Conservation (phyloP, 305 asterid genomes). For the Solanum chacoense region DNA sequence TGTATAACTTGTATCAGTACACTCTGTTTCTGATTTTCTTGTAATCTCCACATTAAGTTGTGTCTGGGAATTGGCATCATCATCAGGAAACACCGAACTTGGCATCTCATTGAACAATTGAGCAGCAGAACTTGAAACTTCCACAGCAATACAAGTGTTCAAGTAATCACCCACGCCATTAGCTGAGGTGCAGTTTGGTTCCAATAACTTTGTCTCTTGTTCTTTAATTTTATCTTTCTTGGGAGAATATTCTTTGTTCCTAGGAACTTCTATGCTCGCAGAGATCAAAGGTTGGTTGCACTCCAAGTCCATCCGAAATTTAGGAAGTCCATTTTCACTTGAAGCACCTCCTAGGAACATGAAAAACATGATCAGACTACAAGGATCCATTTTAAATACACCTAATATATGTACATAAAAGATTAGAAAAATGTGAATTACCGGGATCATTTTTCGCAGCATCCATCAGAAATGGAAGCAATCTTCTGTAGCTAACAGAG, state of each 20-base stretch:
- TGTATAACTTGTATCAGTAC: background rate
- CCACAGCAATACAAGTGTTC: background rate
- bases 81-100: slow-evolving; percentile 9
- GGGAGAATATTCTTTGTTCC: slow-evolving; percentile 8
- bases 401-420: background rate
- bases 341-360: slow-evolving; percentile 26
- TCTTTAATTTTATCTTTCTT: slow-evolving; percentile 13
- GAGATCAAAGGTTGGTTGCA: slow-evolving; percentile 8
- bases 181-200: background rate
- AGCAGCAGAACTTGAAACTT: slow-evolving; percentile 5
- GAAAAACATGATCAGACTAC: background rate
- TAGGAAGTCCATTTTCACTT: slow-evolving; percentile 10
- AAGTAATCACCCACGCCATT: slow-evolving; percentile 2
- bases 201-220: background rate
- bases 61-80: background rate
- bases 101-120: slow-evolving; percentile 13
- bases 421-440: slow-evolving; percentile 4
- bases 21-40: slow-evolving; percentile 4
- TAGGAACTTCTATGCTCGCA: background rate
- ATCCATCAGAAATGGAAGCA: slow-evolving; percentile 70
- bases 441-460: slow-evolving; percentile 31
- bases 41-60: slow-evolving; percentile 4
- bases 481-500: slow-evolving; percentile 61
- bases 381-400: background rate
- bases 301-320: slow-evolving; percentile 12